A percentile compares a stretch with the other conserved stretches of the same genome.
Evolutionary conservation across 2,329 filamentous ascomycete species (phyloP).

Genomic region (Aureobasidium sp.): DNA sequence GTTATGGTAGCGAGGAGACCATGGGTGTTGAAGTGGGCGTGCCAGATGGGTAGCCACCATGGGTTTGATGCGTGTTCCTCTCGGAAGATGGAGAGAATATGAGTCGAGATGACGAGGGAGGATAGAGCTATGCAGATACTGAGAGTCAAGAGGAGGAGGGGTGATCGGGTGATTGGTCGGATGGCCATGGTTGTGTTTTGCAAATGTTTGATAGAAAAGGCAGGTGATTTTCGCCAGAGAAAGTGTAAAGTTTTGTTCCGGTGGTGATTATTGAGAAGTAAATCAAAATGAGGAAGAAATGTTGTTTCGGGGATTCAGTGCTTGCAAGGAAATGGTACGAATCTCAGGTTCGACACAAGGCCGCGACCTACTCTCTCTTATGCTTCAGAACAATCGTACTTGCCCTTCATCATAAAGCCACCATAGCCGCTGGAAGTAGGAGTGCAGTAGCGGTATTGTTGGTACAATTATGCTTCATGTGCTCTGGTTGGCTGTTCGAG

Average conservation of each 20-base stretch:
- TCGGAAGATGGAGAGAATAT: constrained; percentile 36
- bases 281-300: no score
- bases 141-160: neutral
- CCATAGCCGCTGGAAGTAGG: neutral
- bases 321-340: neutral
- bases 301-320: neutral
- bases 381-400: no score
- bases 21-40: constrained; percentile 37
- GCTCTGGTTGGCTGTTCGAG: neutral
- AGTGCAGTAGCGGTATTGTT: neutral
- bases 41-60: constrained; percentile 42
- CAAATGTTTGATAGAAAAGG: no score
- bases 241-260: no score
- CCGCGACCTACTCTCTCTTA: neutral
- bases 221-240: no score
- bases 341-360: neutral
- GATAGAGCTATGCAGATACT: neutral
- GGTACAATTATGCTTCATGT: neutral
- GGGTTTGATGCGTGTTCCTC: constrained; percentile 33
- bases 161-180: neutral
- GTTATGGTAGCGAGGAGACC: constrained; percentile 28
- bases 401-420: no score
- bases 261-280: no score
- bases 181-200: neutral
- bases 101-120: constrained; percentile 14